A percentile compares a stretch with the other conserved stretches of the same genome.
phyloP scores from a whole-genome alignment of 2,329 filamentous ascomycete genomes.

The Zasmidium cellare region DNA sequence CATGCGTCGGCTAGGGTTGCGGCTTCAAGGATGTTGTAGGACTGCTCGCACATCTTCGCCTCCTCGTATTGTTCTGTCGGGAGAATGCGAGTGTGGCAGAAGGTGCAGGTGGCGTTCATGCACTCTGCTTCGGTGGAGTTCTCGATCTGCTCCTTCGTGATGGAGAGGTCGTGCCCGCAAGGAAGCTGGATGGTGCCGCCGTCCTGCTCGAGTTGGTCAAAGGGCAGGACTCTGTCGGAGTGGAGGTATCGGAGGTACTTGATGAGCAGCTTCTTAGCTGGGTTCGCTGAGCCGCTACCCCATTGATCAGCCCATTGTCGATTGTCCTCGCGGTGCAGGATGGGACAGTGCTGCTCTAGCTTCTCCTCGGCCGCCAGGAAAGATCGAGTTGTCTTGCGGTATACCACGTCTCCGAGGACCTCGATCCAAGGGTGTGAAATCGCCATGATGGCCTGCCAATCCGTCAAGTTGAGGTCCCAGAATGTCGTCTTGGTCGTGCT shows the following conservation, averaged over 20 bases:
- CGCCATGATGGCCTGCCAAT: background rate
- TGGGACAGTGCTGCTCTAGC: background rate
- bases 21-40: background rate
- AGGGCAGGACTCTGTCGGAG: background rate
- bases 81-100: background rate
- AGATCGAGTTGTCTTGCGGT: slow-evolving; percentile 2
- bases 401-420: slow-evolving; percentile 3
- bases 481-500: background rate
- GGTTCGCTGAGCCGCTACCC: background rate
- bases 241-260: background rate
- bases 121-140: background rate
- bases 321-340: too few relatives aligned
- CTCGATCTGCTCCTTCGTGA: background rate
- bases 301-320: background rate
- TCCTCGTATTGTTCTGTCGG: background rate
- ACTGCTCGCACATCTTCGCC: background rate
- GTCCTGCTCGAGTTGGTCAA: background rate
- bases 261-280: background rate
- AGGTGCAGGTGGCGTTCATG: background rate
- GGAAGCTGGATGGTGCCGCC: background rate
- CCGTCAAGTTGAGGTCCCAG: slow-evolving; percentile 1
- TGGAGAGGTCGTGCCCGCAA: background rate
- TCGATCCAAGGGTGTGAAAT: slow-evolving; percentile 10
- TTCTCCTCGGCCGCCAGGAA: slow-evolving; percentile 5
- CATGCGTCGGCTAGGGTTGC: background rate